These are phyloP conservation scores for Cryptosporidium tyzzeri DNA, from an alignment of 169 alveolate genomes.

Conservation along the genomic window DNA sequence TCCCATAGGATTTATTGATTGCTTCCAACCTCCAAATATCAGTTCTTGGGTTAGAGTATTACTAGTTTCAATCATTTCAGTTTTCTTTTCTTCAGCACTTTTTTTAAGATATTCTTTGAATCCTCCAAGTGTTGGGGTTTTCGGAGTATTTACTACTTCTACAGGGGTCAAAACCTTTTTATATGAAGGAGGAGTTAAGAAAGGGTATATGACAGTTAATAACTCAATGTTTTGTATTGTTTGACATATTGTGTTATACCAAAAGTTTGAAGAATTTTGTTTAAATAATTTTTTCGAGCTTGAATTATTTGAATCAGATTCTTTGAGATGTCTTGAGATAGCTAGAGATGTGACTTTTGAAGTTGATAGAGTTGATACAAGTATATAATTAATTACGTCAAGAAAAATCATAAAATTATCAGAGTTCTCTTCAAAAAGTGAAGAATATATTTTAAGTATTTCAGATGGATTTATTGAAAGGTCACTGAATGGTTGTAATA, in stretches of 20 bases:
- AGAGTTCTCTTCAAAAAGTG: constrained; percentile 43
- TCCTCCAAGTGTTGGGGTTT: constrained; percentile 46
- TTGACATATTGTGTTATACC: constrained; percentile 74
- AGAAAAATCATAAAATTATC: constrained; percentile 53
- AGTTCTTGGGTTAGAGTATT: constrained; percentile 33
- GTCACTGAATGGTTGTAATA: constrained; percentile 43
- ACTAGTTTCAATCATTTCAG: constrained; percentile 17
- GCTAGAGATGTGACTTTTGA: constrained; percentile 38
- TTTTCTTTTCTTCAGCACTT: constrained; percentile 1
- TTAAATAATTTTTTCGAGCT: constrained; percentile 1
- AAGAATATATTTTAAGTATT: constrained; percentile 48
- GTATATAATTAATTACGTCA: constrained; percentile 16
- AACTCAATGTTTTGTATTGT: constrained; percentile 61
- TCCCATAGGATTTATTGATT: constrained; percentile 17
- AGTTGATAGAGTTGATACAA: constrained; percentile 6
- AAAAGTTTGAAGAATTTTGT: constrained; percentile 55
- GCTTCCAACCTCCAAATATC: constrained; percentile 65
- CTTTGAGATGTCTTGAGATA: constrained; percentile 49
- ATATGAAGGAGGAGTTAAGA: constrained; percentile 40
- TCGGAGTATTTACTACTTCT: constrained; percentile 13
- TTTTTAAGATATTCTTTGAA: constrained; percentile 49
- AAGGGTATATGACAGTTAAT: constrained; percentile 37
- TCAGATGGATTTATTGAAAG: constrained; percentile 53
- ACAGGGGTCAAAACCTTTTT: constrained; percentile 17
- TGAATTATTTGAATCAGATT: background rate